Conservation (phyloP, 768 basidiomycete genomes). For the Mycena kentingensis region DNA sequence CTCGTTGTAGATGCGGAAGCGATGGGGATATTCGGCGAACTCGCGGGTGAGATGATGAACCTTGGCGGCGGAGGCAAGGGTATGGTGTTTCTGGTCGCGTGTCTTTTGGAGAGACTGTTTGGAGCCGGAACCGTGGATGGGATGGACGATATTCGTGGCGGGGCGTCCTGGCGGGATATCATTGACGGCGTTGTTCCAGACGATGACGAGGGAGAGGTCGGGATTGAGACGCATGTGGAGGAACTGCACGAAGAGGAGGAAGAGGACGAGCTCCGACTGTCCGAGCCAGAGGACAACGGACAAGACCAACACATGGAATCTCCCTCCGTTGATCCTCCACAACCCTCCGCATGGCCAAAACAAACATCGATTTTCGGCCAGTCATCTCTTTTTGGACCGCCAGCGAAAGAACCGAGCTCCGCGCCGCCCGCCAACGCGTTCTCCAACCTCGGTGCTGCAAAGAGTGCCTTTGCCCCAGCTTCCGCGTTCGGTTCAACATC, state of each 20-base stretch:
- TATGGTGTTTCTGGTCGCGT: slow-evolving; percentile 88
- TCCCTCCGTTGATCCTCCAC: slow-evolving; percentile 2
- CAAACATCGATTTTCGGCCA: slow-evolving; percentile 16
- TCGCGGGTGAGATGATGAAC: slow-evolving; percentile 63
- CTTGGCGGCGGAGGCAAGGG: slow-evolving; percentile 54
- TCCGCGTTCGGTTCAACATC: no score
- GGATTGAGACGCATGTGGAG: slow-evolving; percentile 28
- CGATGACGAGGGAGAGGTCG: slow-evolving; percentile 22
- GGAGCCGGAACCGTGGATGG: slow-evolving; percentile 78
- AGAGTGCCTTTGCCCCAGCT: slow-evolving; percentile 38
- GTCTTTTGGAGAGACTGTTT: slow-evolving; percentile 85
- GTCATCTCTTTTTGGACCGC: slow-evolving; percentile 21
- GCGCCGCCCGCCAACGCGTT: slow-evolving; percentile 39
- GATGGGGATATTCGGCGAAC: slow-evolving; percentile 67
- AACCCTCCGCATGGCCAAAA: slow-evolving; percentile 10
- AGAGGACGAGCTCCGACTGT: slow-evolving; percentile 9
- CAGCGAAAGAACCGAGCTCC: slow-evolving; percentile 16
- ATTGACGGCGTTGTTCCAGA: slow-evolving; percentile 60
- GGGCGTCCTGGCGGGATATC: slow-evolving; percentile 58
- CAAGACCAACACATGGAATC: slow-evolving; percentile 13
- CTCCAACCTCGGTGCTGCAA: slow-evolving; percentile 38
- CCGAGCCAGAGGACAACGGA: slow-evolving; percentile 9
- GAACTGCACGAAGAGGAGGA: slow-evolving; percentile 27
- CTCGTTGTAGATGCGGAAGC: slow-evolving; percentile 64
- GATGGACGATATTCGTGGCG: slow-evolving; percentile 65